Base-by-base conservation (phyloP, 345 rosid genomes). In the Lumnitzera racemosa region DNA sequence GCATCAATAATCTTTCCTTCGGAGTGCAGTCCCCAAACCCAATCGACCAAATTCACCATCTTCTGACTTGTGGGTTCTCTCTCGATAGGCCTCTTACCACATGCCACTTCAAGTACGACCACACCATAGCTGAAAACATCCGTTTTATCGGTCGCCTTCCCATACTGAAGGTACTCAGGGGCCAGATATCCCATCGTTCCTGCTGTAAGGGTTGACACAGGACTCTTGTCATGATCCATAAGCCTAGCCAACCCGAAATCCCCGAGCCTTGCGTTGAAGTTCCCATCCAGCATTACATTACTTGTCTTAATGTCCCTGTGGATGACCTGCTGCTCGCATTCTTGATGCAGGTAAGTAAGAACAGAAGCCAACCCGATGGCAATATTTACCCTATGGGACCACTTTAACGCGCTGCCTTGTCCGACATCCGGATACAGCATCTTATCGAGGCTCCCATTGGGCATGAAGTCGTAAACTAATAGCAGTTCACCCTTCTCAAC, bases 141-240 rank as follows among this genome's bases (percentile, higher is more conserved):
- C 8, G 96, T 90, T 52, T 80, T 94, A 80, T 84, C 96, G 0
- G 96, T 94, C 11, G 92, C 99, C 59, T 80, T 90, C 4, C 99
- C 99, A 52, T 76, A 84, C 36, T 94, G 99, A 52, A 90, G 90
- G 73, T 94, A 94, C 80, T 94, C 97, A 10, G 99, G 97, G 55
- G 99, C 99, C 2, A 94, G 75, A 75, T 94, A 94, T 5, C 99
- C 99, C 97, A 94, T 88, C 0, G 97, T 88, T 58, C 99, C 97
- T 0, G 97, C 99, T 2, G 97, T 94, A 1, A 94, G 88, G 0
- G 99, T 94, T 0, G 97, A 88, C 50, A 90, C 87, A 1, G 97
- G 99, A 65, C 97, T 94, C 65, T 90, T 88, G 47, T 88, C 88
- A 11, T 88, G 99, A 66, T 94, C 99, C 72, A 84, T 90, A 10